Conservation (phyloP, 495 filamentous ascomycete genomes). For the Podospora pseudopauciseta region DNA sequence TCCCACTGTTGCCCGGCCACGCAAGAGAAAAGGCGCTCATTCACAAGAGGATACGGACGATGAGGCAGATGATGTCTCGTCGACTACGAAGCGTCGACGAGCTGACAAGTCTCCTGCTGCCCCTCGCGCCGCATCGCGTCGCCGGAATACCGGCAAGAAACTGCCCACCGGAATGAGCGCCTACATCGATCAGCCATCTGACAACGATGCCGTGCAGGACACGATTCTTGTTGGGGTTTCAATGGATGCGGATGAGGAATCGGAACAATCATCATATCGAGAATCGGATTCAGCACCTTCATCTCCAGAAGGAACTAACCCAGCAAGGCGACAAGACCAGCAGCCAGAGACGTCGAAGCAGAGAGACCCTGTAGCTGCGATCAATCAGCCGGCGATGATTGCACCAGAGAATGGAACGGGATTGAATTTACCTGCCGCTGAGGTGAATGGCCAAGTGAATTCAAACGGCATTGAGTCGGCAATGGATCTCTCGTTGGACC, state of each 20-base stretch:
- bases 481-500: not conserved
- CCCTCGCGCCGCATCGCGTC: slow-evolving; percentile 30
- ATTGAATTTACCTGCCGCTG: not conserved
- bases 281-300: slow-evolving; percentile 23
- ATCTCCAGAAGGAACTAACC: slow-evolving; percentile 21
- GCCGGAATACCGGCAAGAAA: slow-evolving; percentile 35
- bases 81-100: slow-evolving; percentile 23
- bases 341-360: slow-evolving; percentile 14
- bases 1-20: slow-evolving; percentile 24
- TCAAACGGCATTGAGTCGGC: not conserved
- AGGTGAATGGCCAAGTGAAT: not conserved
- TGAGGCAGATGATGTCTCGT: slow-evolving; percentile 23
- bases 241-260: slow-evolving; percentile 27
- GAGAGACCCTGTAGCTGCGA: not conserved
- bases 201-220: slow-evolving; percentile 44
- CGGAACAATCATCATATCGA: slow-evolving; percentile 22
- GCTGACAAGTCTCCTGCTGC: slow-evolving; percentile 32
- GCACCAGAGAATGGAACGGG: not conserved
- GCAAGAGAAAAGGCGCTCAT: slow-evolving; percentile 31
- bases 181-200: slow-evolving; percentile 33
- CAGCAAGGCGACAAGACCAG: slow-evolving; percentile 10
- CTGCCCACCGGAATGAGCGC: slow-evolving; percentile 21
- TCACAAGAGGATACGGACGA: slow-evolving; percentile 27
- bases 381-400: not conserved
- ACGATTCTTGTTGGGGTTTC: slow-evolving; percentile 47